phyloP scores from a whole-genome alignment of 1,284 basidiomycete genomes.

The Xanthoconium separans region DNA sequence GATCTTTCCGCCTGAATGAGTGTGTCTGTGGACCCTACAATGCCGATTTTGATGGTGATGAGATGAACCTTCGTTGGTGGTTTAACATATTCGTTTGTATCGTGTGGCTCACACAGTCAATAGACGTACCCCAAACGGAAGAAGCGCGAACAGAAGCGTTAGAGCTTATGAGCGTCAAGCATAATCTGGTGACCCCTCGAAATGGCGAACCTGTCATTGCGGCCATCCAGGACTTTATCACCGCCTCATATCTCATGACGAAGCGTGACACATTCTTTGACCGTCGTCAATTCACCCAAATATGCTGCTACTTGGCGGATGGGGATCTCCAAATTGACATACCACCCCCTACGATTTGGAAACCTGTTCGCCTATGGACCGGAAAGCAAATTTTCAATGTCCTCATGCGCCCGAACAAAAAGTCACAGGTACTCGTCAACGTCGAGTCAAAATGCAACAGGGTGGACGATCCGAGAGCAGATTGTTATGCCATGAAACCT shows the following conservation, averaged over 20 bases:
- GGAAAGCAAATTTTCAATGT: conserved; percentile 98
- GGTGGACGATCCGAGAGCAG: conserved; percentile 76
- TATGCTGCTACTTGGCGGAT: conserved; percentile 94
- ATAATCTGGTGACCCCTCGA: conserved; percentile 95
- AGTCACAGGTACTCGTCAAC: conserved; percentile 86
- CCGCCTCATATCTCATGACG: conserved; percentile 94
- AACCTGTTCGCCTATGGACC: conserved; percentile 93
- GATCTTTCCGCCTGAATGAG: conserved; percentile 97
- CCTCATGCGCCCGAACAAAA: conserved; percentile 92
- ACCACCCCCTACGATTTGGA: conserved; percentile 93
- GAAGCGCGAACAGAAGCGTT: conserved; percentile 97
- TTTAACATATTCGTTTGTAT: neutral
- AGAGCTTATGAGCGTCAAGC: conserved; percentile 97
- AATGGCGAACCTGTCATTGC: conserved; percentile 99
- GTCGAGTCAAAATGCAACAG: conserved; percentile 97
- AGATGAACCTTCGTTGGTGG: conserved; percentile 95
- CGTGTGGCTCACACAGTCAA: conserved; percentile 1
- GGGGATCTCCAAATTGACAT: conserved; percentile 92
- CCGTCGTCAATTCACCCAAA: conserved; percentile 93
- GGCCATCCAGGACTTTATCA: conserved; percentile 98
- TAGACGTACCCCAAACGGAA: conserved; percentile 98
- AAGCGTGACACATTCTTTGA: conserved; percentile 93
- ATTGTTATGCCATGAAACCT: conserved; percentile 62
- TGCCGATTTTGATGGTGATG: conserved; percentile 99
- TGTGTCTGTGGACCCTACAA: conserved; percentile 99